These are phyloP conservation scores for Paraphaeosphaeria sporulosa DNA, from an alignment of 2,329 filamentous ascomycete genomes.

Conservation along the genomic window DNA sequence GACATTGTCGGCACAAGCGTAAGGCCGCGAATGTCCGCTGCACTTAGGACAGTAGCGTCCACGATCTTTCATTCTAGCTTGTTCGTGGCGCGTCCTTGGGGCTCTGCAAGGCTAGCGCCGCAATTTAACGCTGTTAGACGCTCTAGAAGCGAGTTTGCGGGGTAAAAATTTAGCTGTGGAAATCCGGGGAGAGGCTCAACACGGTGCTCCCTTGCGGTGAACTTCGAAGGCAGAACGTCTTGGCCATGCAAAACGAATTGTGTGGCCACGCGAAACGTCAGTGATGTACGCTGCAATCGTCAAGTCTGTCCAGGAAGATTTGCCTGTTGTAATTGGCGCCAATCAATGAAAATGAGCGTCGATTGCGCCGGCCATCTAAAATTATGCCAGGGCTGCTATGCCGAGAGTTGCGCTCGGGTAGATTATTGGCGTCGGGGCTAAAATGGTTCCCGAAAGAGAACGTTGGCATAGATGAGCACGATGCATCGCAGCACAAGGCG, in stretches of 20 bases:
- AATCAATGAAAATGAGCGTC: not conserved
- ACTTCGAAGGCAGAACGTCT: not conserved
- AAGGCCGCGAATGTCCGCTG: conserved; percentile 28
- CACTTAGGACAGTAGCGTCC: conserved; percentile 14
- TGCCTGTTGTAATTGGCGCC: not conserved
- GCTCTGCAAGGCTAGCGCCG: conserved; percentile 14
- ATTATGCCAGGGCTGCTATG: not conserved
- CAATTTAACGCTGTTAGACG: not conserved
- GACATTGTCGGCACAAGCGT: conserved; percentile 15
- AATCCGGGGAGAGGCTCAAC: conserved; percentile 22
- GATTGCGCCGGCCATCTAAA: not conserved
- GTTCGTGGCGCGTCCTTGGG: not conserved
- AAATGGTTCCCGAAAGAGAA: conserved; percentile 37
- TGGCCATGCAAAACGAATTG: not conserved
- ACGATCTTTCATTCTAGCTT: not conserved
- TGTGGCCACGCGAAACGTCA: not conserved
- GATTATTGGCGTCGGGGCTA: conserved; percentile 37
- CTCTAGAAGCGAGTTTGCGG: conserved; percentile 38
- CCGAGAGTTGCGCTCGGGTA: conserved; percentile 22
- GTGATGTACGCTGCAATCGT: not conserved
- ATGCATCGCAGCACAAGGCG: conserved; percentile 33
- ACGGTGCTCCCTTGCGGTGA: not conserved
- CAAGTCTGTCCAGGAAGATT: not conserved
- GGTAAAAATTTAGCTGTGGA: conserved; percentile 40
- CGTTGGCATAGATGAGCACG: conserved; percentile 32